Evolutionary conservation across 148 eudicot species (phyloP).

Genomic region (Persicaria tinctoria): DNA sequence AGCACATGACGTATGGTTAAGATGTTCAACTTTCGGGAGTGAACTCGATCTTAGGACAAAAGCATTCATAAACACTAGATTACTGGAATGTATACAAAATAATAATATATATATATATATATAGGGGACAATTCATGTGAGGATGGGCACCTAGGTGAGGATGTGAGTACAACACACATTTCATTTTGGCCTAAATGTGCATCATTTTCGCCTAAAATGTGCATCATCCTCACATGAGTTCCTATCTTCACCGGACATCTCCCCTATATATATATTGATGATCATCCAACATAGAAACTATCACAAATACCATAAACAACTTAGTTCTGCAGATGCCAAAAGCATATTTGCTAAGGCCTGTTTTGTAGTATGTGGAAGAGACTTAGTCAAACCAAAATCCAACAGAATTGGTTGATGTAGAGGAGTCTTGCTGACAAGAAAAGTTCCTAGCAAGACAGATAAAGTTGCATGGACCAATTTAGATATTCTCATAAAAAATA

Average conservation of each 20-base stretch:
- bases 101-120: too few species aligned
- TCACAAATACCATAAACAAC: conserved; percentile 12
- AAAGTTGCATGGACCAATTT: conserved; percentile 11
- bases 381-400: conserved; percentile 94
- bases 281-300: background rate
- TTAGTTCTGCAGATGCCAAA: conserved; percentile 87
- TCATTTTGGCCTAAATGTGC: too few species aligned
- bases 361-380: conserved; percentile 67
- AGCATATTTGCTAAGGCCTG: conserved; percentile 98
- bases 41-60: background rate
- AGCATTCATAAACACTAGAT: background rate
- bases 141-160: too few species aligned
- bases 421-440: conserved; percentile 88
- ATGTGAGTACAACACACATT: too few species aligned
- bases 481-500: conserved; percentile 2
- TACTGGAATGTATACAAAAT: background rate
- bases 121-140: too few species aligned
- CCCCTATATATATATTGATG: background rate
- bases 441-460: conserved; percentile 54
- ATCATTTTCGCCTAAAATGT: too few species aligned
- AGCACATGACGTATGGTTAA: background rate
- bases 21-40: background rate
- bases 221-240: too few species aligned
- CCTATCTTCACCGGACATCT: too few species aligned
- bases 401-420: conserved; percentile 90